Evolutionary conservation across 139 green algal genomes (phyloP).

Genomic region (Auxenochlorella protothecoides): DNA sequence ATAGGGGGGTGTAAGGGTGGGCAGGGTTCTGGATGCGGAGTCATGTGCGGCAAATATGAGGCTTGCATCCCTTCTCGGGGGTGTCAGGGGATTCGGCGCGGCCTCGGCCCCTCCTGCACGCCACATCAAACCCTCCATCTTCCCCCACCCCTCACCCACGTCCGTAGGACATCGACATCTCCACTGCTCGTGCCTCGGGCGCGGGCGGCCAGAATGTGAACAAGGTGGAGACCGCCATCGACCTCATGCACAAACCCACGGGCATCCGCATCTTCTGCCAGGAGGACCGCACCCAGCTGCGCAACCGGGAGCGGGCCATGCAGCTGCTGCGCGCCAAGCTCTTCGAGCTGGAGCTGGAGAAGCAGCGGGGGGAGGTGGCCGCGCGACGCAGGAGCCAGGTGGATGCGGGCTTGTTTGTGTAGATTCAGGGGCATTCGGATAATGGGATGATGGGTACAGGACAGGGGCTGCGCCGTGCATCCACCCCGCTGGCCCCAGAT

Average conservation of each 20-base stretch:
- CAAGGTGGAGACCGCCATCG: slow-evolving; percentile 94
- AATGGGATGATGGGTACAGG: no score
- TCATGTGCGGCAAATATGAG: no score
- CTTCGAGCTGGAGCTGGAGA: slow-evolving; percentile 88
- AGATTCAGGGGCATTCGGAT: no score
- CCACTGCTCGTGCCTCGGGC: slow-evolving; percentile 57
- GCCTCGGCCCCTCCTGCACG: no score
- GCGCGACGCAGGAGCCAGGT: slow-evolving; percentile 54
- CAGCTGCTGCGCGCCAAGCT: slow-evolving; percentile 76
- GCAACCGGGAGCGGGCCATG: slow-evolving; percentile 88
- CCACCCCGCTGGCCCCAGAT: no score
- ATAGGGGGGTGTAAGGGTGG: no score
- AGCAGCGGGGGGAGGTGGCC: slow-evolving; percentile 61
- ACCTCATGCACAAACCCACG: slow-evolving; percentile 94
- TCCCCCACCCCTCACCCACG: no score
- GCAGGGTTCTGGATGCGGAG: no score
- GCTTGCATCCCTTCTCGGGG: no score
- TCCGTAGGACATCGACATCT: slow-evolving; percentile 61
- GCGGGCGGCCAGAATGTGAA: slow-evolving; percentile 87
- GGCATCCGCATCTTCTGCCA: slow-evolving; percentile 81
- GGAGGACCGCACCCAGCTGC: slow-evolving; percentile 84
- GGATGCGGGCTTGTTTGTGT: neutral
- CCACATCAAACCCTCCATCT: no score
- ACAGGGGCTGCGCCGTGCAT: no score
- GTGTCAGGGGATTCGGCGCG: no score